phyloP scores from a whole-genome alignment of 495 filamentous ascomycete species.

The Neurospora sp. region DNA sequence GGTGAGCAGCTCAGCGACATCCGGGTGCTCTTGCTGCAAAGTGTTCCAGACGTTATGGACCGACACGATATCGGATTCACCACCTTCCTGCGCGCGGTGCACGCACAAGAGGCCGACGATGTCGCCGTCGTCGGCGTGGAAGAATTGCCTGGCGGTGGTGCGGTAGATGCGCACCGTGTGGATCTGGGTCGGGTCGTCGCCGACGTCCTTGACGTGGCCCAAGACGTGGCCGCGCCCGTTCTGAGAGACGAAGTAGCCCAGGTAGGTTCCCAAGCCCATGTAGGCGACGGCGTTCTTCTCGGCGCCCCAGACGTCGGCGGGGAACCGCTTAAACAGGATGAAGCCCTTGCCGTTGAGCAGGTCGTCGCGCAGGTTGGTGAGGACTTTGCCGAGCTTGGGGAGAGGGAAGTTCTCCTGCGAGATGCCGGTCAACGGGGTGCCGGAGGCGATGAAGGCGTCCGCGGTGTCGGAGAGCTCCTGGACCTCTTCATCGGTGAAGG shows the following conservation, averaged over 20 bases:
- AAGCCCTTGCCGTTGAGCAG: constrained; percentile 81
- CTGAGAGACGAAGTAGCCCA: constrained; percentile 79
- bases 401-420: constrained; percentile 61
- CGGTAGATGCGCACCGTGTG: constrained; percentile 82
- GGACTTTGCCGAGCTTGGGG: constrained; percentile 45
- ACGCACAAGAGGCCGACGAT: constrained; percentile 82
- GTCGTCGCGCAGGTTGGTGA: constrained; percentile 53
- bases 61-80: constrained; percentile 74
- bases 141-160: constrained; percentile 71
- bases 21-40: constrained; percentile 63
- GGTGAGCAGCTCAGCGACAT: constrained; percentile 64
- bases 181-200: constrained; percentile 70
- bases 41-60: constrained; percentile 76
- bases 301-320: constrained; percentile 64
- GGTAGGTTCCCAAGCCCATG: constrained; percentile 79
- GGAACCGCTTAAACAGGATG: constrained; percentile 79
- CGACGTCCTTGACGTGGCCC: constrained; percentile 84
- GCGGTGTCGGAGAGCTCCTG: constrained; percentile 56
- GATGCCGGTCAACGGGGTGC: constrained; percentile 62
- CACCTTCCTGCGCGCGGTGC: constrained; percentile 65
- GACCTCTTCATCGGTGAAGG: constrained; percentile 56
- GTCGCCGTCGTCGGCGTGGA: constrained; percentile 76
- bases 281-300: constrained; percentile 77
- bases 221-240: constrained; percentile 83
- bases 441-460: constrained; percentile 55